Evolutionary conservation across 2,329 filamentous ascomycete species (phyloP).

Genomic region (Colletotrichum tropicicola): DNA sequence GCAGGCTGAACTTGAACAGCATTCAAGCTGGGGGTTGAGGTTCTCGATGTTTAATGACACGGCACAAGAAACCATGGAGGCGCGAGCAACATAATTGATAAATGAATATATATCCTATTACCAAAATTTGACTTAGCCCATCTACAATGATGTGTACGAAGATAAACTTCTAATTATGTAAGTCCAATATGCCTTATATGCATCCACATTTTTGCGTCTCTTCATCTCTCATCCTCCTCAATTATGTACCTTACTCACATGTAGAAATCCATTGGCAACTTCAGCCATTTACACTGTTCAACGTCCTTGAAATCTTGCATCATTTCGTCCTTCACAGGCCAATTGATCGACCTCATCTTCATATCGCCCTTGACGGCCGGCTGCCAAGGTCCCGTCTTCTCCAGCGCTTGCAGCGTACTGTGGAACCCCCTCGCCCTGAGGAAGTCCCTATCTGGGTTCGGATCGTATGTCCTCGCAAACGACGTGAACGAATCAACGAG

Average conservation of each 20-base stretch:
- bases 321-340: constrained; percentile 35
- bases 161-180: too few species aligned
- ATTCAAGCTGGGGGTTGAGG: too few species aligned
- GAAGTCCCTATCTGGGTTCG: constrained; percentile 51
- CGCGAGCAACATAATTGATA: not conserved
- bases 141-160: not conserved
- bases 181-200: too few species aligned
- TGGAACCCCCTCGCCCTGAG: constrained; percentile 35
- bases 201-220: not conserved
- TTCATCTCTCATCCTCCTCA: not conserved
- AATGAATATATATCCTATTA: not conserved
- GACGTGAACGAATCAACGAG: constrained; percentile 52
- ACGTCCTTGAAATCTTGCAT: constrained; percentile 51
- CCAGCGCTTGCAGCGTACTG: constrained; percentile 43
- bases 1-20: not conserved
- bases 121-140: not conserved
- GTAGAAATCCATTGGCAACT: constrained; percentile 49
- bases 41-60: too few species aligned
- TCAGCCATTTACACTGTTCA: constrained; percentile 54
- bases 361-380: constrained; percentile 45
- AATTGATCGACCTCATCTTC: constrained; percentile 52
- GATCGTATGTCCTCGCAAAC: constrained; percentile 53
- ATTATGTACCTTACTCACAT: constrained; percentile 31
- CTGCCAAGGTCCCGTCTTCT: constrained; percentile 49
- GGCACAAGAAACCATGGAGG: not conserved